These are phyloP conservation scores for Globisporangium paddicum DNA, from an alignment of 352 stramenopile genomes.

Conservation along the genomic window DNA sequence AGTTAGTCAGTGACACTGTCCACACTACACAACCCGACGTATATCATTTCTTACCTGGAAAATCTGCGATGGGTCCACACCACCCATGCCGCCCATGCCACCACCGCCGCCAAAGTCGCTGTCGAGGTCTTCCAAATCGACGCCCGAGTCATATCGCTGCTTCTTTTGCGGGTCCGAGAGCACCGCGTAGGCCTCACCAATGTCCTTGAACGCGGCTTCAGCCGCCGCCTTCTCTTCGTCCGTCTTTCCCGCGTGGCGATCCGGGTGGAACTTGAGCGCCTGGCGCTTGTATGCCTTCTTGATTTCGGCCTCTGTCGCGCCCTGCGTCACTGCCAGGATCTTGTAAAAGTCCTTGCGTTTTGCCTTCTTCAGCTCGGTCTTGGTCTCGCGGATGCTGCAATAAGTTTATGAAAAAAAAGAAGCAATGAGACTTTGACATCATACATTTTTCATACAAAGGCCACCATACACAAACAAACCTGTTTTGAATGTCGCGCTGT, in stretches of 20 bases:
- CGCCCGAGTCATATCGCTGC: constrained; percentile 93
- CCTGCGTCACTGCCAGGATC: constrained; percentile 79
- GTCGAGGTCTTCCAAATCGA: constrained; percentile 93
- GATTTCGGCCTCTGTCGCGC: constrained; percentile 90
- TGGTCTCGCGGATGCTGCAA: constrained; percentile 78
- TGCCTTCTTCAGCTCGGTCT: constrained; percentile 92
- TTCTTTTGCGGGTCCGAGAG: constrained; percentile 92
- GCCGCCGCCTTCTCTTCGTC: constrained; percentile 90
- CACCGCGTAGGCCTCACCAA: constrained; percentile 95
- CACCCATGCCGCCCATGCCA: constrained; percentile 78
- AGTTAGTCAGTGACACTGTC: not conserved
- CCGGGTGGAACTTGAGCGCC: constrained; percentile 95
- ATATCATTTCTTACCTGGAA: constrained; percentile 51
- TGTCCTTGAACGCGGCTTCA: constrained; percentile 93
- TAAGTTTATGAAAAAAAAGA: not conserved
- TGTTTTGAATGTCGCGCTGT: constrained; percentile 74
- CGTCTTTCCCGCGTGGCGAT: constrained; percentile 90
- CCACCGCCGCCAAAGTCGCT: constrained; percentile 74
- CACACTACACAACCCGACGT: not conserved
- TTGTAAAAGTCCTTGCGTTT: constrained; percentile 97
- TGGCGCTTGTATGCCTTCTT: constrained; percentile 97
- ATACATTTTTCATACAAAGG: not conserved
- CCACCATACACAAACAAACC: constrained; percentile 7
- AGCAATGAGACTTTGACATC: not conserved
- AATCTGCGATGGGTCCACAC: constrained; percentile 80